These are phyloP conservation scores for Plectosphaerella plurivora DNA, from an alignment of 2,329 filamentous ascomycete genomes.

Conservation along the genomic window DNA sequence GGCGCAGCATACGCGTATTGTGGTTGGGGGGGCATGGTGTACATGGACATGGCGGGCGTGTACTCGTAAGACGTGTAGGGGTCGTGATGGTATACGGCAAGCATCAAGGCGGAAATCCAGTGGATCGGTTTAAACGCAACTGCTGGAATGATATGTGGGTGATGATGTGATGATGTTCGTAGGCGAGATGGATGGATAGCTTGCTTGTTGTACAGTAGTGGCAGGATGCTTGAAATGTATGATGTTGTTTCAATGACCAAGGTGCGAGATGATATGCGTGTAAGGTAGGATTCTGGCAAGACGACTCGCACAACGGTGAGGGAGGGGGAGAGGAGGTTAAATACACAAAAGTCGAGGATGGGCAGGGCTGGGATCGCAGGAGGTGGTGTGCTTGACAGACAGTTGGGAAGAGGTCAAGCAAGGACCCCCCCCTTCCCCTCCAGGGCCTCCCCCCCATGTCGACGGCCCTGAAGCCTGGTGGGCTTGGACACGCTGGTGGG, in stretches of 20 bases:
- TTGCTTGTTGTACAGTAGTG: neutral
- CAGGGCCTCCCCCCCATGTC: no score
- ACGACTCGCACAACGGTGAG: neutral
- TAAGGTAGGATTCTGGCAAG: neutral
- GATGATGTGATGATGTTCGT: neutral
- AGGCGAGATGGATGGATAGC: neutral
- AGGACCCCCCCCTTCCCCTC: neutral
- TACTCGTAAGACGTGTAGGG: neutral
- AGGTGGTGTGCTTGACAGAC: neutral
- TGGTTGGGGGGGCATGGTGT: constrained; percentile 34
- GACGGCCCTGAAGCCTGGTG: neutral
- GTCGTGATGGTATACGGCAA: neutral
- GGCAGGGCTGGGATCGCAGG: neutral
- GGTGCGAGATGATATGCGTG: neutral
- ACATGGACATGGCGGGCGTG: constrained; percentile 26
- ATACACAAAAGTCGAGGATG: neutral
- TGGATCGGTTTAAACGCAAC: neutral
- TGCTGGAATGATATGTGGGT: neutral
- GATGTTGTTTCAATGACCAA: neutral
- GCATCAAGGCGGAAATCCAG: neutral
- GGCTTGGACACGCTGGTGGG: neutral
- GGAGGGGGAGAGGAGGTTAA: neutral
- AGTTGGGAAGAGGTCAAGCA: neutral
- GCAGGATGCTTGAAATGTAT: neutral
- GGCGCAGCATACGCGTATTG: constrained; percentile 33